Evolutionary conservation across 495 filamentous ascomycete species (phyloP), one percentile per base, ranked within the genome.

Genomic region (Podospora tetraspora): DNA sequence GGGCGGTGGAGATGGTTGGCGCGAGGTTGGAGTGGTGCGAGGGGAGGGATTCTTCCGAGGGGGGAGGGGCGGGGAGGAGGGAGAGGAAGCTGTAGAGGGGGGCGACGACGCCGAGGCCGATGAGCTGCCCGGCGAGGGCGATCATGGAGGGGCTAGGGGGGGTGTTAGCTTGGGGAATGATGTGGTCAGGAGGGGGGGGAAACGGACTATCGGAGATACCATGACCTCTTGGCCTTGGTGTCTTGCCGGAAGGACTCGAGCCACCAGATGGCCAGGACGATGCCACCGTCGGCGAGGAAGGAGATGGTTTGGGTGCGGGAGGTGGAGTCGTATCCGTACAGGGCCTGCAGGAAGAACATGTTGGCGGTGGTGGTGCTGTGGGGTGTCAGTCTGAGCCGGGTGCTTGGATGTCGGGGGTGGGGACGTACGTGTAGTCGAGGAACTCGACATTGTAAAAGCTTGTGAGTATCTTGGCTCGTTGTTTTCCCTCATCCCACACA

Each of bases 51-150:
- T 29, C 62, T 7, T 66, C 67, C 7, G 19, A 8, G 16, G 19
- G 43, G 56, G 69, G 58, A 5, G 69, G 68, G 2, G 72, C 67
- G 30, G 68, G 57, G 37, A 64, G 23, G 62, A 68, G 69, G 58
- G 71, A 70, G 3, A 72, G 52, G 57, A 72, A 69, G 64, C 29
- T 61, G 69, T 72, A 73, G 62, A 73, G 22, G 12, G 74, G 71
- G 10, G 23, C 21, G 34, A 72, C 22, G 32, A 71, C 43, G 64
- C 70, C 71, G 21, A 72, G 61, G 66, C 71, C 70, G 56, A 75
- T 10, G 58, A 73, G 21, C 13, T 75, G 74, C 59, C 66, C 63
- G 21, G 59, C 30, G 13, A 69, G 37, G 59, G 67, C 22, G 60
- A 72, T 71, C 21, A 72, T 21, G 57, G 16, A 60, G 11, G 74